Conservation (phyloP, 176 grass and related monocot species). For the Eleusine indica region DNA sequence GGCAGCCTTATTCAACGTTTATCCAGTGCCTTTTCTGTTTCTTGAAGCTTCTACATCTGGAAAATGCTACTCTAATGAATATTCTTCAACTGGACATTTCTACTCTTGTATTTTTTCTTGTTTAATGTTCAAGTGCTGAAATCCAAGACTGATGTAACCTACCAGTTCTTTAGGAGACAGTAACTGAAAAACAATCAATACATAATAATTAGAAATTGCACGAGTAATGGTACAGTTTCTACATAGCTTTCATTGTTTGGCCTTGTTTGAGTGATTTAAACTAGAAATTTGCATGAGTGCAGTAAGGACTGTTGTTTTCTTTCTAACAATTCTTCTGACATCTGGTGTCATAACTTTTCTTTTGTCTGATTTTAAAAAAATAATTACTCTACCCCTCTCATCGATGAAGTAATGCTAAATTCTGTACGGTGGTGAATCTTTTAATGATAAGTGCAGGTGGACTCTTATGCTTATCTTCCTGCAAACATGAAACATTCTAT, state of each 20-base stretch:
- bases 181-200: not conserved
- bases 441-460: constrained; percentile 59
- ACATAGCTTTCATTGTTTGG: not conserved
- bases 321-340: not conserved
- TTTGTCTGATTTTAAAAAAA: not conserved
- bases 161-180: not conserved
- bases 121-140: too few relatives aligned
- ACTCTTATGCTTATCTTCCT: constrained; percentile 95
- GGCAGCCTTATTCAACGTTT: not conserved
- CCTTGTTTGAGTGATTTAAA: not conserved
- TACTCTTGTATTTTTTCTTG: not conserved
- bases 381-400: not conserved
- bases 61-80: constrained; percentile 19
- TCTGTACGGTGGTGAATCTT: constrained; percentile 7
- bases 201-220: not conserved
- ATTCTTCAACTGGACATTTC: constrained; percentile 3
- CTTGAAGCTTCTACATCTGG: constrained; percentile 8
- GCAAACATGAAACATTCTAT: constrained; percentile 71
- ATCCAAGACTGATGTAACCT: not conserved
- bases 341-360: not conserved
- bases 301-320: not conserved
- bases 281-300: not conserved
- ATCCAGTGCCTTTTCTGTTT: not conserved
- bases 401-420: not conserved
- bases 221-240: constrained; percentile 2